Evolutionary conservation across 441 rosid genomes (phyloP).

Genomic region (Raphanus hybrid): DNA sequence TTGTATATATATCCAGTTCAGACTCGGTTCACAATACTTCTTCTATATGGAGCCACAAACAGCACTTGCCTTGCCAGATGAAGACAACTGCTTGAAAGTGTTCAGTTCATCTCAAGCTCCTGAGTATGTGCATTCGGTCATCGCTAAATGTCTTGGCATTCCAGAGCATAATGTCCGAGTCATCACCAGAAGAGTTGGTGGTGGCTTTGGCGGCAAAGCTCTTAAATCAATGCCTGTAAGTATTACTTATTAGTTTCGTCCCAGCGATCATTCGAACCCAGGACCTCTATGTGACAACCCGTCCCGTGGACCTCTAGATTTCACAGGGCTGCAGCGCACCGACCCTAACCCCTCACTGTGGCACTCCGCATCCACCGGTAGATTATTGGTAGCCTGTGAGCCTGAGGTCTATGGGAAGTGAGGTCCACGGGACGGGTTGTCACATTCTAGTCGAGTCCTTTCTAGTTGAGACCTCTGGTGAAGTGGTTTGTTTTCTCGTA

Average conservation of each 20-base stretch:
- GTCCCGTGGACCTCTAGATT: too few species aligned
- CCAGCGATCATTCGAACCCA: too few species aligned
- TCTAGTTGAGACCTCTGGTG: too few species aligned
- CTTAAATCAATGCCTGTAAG: constrained; percentile 74
- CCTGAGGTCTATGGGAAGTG: too few species aligned
- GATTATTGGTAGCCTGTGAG: too few species aligned
- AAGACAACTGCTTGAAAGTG: constrained; percentile 62
- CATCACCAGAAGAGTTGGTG: constrained; percentile 87
- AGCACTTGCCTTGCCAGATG: constrained; percentile 92
- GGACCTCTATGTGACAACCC: too few species aligned
- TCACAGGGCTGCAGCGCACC: too few species aligned
- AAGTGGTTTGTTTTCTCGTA: neutral
- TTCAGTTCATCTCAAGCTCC: constrained; percentile 74
- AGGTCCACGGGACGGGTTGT: too few species aligned
- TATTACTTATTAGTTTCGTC: too few species aligned
- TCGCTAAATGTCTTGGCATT: constrained; percentile 81
- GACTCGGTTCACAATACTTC: constrained; percentile 79
- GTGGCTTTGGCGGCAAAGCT: constrained; percentile 95
- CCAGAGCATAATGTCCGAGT: constrained; percentile 79
- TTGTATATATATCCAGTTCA: constrained; percentile 49
- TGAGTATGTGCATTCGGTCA: constrained; percentile 38
- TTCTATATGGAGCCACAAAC: constrained; percentile 85
- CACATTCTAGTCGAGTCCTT: too few species aligned
- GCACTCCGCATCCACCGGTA: too few species aligned
- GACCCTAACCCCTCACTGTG: too few species aligned